Evolutionary conservation across 1,284 basidiomycete genomes (phyloP).

Genomic region (Ustilago tritici): DNA sequence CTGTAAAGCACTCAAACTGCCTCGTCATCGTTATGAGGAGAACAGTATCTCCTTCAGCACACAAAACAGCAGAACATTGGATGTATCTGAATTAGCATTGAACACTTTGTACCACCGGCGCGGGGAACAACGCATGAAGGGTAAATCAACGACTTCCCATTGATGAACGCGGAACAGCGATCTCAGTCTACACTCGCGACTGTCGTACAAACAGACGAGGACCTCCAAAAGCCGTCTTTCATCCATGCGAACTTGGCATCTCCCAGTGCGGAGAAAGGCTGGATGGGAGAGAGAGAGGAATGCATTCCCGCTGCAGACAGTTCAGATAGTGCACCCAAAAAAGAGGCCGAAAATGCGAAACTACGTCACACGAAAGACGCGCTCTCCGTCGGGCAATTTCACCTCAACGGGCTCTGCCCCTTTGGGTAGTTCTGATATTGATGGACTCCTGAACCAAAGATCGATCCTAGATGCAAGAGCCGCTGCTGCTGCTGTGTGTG

Average conservation of each 20-base stretch:
- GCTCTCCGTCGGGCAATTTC: neutral
- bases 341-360: neutral
- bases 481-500: no score
- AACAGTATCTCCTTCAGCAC: no score
- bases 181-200: neutral
- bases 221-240: neutral
- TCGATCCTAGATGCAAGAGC: no score
- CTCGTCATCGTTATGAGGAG: no score
- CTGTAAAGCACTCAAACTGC: no score
- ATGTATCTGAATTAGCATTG: no score
- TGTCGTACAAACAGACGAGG: neutral
- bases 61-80: neutral
- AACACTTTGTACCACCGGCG: no score
- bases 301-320: constrained; percentile 2
- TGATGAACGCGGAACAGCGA: neutral
- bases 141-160: neutral
- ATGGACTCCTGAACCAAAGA: no score
- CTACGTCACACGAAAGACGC: neutral
- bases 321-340: neutral
- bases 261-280: neutral
- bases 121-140: no score
- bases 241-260: neutral
- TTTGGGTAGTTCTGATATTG: no score
- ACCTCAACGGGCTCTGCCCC: neutral
- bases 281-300: neutral